Percentiles rank a stretch among this genome's conserved stretches.
phyloP scores from a whole-genome alignment of 441 rosid species.

The Arabidopsis hybrid region DNA sequence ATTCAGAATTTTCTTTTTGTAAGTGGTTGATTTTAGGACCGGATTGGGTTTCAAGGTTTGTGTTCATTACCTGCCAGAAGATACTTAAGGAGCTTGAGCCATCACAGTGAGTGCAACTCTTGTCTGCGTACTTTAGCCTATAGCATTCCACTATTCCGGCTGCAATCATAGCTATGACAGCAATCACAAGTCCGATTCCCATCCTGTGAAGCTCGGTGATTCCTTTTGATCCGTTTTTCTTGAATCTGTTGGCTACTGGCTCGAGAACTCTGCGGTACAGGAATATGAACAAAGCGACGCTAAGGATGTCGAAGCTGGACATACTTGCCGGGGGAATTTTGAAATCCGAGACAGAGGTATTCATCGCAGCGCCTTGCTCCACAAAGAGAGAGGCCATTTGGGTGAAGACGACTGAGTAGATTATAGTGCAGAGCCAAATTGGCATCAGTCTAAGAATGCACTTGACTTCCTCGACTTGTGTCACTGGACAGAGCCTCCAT shows the following conservation, averaged over 20 bases:
- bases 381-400: conserved; percentile 99
- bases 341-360: conserved; percentile 67
- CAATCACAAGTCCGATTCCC: conserved; percentile 96
- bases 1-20: conserved; percentile 1
- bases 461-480: conserved; percentile 99
- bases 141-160: conserved; percentile 89
- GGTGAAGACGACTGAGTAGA: conserved; percentile 95
- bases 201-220: conserved; percentile 93
- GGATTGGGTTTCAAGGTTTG: not conserved
- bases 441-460: conserved; percentile 89
- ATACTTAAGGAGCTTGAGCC: conserved; percentile 95
- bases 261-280: conserved; percentile 81
- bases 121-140: conserved; percentile 73
- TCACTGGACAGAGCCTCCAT: conserved; percentile 87
- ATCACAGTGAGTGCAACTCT: conserved; percentile 74
- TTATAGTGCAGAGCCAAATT: conserved; percentile 96
- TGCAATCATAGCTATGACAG: conserved; percentile 83
- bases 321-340: conserved; percentile 89
- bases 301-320: conserved; percentile 93
- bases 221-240: conserved; percentile 59
- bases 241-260: conserved; percentile 66
- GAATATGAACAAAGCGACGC: conserved; percentile 84
- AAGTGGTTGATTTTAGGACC: not conserved
- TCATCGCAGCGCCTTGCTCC: conserved; percentile 99
- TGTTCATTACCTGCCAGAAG: conserved; percentile 75